Evolutionary conservation across 345 rosid species (phyloP).

Genomic region (Populus deltoides): DNA sequence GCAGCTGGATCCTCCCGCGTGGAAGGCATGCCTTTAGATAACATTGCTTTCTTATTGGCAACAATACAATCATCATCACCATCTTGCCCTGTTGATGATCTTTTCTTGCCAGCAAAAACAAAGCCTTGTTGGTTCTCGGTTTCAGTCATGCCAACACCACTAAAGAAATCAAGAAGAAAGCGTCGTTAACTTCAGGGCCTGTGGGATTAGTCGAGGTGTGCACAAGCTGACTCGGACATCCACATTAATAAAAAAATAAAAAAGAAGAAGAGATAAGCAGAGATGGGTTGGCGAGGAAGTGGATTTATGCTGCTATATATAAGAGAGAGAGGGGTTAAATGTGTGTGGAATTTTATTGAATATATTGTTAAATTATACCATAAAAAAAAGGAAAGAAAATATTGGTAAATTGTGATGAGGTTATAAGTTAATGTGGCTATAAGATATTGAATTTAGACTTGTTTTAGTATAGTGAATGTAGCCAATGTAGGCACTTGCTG

Average conservation of each 20-base stretch:
- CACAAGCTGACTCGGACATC: no score
- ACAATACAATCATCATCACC: slow-evolving; percentile 26
- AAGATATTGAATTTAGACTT: no score
- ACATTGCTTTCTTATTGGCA: slow-evolving; percentile 46
- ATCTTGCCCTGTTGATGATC: slow-evolving; percentile 49
- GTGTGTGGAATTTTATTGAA: background rate
- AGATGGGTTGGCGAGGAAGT: background rate
- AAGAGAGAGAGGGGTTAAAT: background rate
- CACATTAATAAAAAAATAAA: no score
- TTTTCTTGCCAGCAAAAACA: slow-evolving; percentile 48
- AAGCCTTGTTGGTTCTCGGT: slow-evolving; percentile 19
- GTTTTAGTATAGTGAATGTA: background rate
- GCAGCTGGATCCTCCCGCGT: slow-evolving; percentile 68
- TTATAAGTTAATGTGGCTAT: background rate
- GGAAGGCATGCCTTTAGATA: slow-evolving; percentile 16
- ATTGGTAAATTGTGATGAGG: background rate
- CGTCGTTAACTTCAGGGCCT: no score
- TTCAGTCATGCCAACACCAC: background rate
- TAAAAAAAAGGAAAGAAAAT: no score
- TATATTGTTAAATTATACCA: background rate
- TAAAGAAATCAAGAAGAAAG: background rate
- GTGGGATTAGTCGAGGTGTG: no score
- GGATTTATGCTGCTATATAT: background rate
- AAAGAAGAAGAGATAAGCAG: background rate
- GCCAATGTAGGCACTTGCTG: background rate